A percentile compares a stretch with the other conserved stretches of the same genome.
Evolutionary conservation across 192 early-diverging fungal genomes (phyloP).

Genomic region (Spinellus fusiger): DNA sequence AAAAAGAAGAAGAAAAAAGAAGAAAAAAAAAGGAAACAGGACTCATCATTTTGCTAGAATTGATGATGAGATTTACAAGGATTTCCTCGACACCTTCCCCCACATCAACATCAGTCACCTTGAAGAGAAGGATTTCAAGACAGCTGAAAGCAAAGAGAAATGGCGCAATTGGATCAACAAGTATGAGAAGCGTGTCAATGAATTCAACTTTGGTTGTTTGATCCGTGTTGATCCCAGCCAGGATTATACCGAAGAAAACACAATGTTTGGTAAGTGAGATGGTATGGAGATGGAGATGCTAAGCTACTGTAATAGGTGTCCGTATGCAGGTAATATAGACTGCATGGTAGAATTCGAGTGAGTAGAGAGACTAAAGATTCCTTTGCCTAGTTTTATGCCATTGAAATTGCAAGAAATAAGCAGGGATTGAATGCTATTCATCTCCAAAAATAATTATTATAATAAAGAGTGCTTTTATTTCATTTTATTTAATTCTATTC

Average conservation of each 20-base stretch:
- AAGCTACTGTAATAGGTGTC: constrained; percentile 3
- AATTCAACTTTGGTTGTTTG: constrained; percentile 93
- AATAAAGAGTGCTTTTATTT: too few species aligned
- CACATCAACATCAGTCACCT: constrained; percentile 64
- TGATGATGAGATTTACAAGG: constrained; percentile 78
- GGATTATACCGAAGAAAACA: constrained; percentile 83
- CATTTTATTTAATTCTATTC: too few species aligned
- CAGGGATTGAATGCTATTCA: constrained; percentile 75
- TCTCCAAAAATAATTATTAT: too few species aligned
- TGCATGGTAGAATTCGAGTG: neutral
- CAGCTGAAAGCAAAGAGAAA: constrained; percentile 69
- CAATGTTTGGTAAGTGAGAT: constrained; percentile 75
- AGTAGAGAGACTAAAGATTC: constrained; percentile 7
- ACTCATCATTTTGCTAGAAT: constrained; percentile 40
- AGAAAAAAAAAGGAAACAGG: neutral
- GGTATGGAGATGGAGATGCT: neutral
- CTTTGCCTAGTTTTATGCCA: constrained; percentile 68
- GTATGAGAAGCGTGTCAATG: constrained; percentile 81
- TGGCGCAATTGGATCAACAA: constrained; percentile 86
- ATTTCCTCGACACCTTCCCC: constrained; percentile 73
- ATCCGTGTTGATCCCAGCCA: constrained; percentile 67
- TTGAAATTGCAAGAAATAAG: constrained; percentile 89
- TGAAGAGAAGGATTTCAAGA: constrained; percentile 81
- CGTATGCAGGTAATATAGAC: constrained; percentile 32
- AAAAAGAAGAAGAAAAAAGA: neutral